These are phyloP conservation scores for Apiospora saccharicola DNA, from an alignment of 2,329 filamentous ascomycete genomes.

Conservation along the genomic window DNA sequence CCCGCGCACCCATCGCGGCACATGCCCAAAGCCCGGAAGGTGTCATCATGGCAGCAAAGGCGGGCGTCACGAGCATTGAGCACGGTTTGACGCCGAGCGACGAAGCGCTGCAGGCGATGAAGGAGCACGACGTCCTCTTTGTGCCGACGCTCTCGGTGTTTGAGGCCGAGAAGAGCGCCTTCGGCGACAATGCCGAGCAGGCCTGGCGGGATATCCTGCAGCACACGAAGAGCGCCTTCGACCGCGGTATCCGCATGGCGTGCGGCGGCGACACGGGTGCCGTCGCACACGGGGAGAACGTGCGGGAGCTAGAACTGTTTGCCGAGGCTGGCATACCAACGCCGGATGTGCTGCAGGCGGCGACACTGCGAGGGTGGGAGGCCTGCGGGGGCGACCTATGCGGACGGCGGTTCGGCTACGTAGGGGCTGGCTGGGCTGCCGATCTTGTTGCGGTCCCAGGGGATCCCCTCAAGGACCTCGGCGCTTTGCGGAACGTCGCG, in stretches of 20 bases:
- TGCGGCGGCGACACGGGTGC: conserved; percentile 63
- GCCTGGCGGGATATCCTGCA: conserved; percentile 38
- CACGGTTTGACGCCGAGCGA: conserved; percentile 50
- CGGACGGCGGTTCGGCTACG: conserved; percentile 59
- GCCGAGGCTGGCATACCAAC: conserved; percentile 57
- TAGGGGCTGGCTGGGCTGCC: conserved; percentile 56
- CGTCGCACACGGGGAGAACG: conserved; percentile 60
- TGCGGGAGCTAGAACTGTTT: conserved; percentile 62
- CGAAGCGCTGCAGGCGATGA: conserved; percentile 53
- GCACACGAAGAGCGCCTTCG: conserved; percentile 52
- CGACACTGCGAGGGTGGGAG: conserved; percentile 62
- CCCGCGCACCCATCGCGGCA: conserved; percentile 51
- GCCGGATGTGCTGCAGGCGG: conserved; percentile 56
- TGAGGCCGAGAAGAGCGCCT: conserved; percentile 38
- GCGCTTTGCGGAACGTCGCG: conserved; percentile 53
- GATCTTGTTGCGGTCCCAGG: conserved; percentile 59
- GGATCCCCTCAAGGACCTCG: conserved; percentile 50
- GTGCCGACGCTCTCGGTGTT: conserved; percentile 60
- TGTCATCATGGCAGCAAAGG: conserved; percentile 53
- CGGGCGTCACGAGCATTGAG: conserved; percentile 57
- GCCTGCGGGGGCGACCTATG: conserved; percentile 60
- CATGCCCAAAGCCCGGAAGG: conserved; percentile 52
- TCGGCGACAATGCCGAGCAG: conserved; percentile 38
- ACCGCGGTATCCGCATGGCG: conserved; percentile 57
- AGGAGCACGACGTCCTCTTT: conserved; percentile 53